A percentile compares a stretch with the other conserved stretches of the same genome.
These are phyloP conservation scores for Blumeriella jaapii DNA, from an alignment of 2,329 filamentous ascomycete species.

Conservation along the genomic window DNA sequence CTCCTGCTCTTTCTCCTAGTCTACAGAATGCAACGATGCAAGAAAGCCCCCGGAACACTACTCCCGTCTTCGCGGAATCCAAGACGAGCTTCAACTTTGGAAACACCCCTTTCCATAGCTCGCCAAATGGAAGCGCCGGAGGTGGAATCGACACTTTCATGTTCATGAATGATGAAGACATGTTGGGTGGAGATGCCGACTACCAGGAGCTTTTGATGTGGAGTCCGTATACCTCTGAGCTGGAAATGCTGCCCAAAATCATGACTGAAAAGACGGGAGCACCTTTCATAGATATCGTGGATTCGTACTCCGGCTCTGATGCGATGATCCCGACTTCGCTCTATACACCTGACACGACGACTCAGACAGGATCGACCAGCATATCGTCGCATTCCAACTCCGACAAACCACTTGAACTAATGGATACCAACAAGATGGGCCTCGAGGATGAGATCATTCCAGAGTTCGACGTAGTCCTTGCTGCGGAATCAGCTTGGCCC, in stretches of 20 bases:
- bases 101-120: slow-evolving; percentile 1
- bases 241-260: slow-evolving; percentile 27
- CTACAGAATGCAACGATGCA: slow-evolving; percentile 1
- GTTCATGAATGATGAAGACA: slow-evolving; percentile 6
- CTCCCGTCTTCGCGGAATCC: background rate
- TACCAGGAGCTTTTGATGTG: slow-evolving; percentile 34
- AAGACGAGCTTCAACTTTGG: slow-evolving; percentile 2
- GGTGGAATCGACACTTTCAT: slow-evolving; percentile 6
- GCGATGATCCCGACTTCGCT: slow-evolving; percentile 32
- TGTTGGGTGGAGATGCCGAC: slow-evolving; percentile 23
- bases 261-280: slow-evolving; percentile 1
- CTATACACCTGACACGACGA: slow-evolving; percentile 28
- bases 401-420: slow-evolving; percentile 18
- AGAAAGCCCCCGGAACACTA: background rate
- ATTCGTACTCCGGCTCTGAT: slow-evolving; percentile 29
- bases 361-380: slow-evolving; percentile 34
- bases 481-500: slow-evolving; percentile 39
- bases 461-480: slow-evolving; percentile 37
- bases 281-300: slow-evolving; percentile 5
- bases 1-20: background rate
- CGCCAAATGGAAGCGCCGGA: slow-evolving; percentile 1
- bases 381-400: slow-evolving; percentile 33
- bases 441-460: slow-evolving; percentile 22
- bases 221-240: slow-evolving; percentile 33
- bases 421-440: slow-evolving; percentile 2